Conservation (phyloP, 495 filamentous ascomycete genomes). For the Neurospora intermedia region DNA sequence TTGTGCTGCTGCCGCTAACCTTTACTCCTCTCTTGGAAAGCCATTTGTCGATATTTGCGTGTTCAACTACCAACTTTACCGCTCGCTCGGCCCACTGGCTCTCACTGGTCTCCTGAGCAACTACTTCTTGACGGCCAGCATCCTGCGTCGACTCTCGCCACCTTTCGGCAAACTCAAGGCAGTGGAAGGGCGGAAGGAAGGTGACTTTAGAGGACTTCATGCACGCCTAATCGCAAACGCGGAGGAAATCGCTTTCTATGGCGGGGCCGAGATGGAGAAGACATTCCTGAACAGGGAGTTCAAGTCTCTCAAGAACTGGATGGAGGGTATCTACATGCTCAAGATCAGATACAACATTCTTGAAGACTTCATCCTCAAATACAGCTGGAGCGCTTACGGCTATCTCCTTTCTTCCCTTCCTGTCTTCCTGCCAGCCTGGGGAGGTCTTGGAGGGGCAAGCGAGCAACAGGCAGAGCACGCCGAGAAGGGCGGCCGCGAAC, state of each 20-base stretch:
- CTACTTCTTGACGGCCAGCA: slow-evolving; percentile 84
- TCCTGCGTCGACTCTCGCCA: slow-evolving; percentile 77
- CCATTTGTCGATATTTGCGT: slow-evolving; percentile 91
- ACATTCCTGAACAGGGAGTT: slow-evolving; percentile 82
- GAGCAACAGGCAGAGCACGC: slow-evolving; percentile 43
- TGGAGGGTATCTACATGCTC: slow-evolving; percentile 92
- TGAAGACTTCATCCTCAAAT: slow-evolving; percentile 96
- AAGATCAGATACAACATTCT: slow-evolving; percentile 98
- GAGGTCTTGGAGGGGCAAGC: slow-evolving; percentile 61
- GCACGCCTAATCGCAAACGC: slow-evolving; percentile 90
- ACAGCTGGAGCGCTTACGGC: slow-evolving; percentile 95
- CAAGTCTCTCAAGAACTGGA: slow-evolving; percentile 80
- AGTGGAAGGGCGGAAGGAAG: slow-evolving; percentile 84
- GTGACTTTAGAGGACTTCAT: slow-evolving; percentile 85
- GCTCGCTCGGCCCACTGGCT: slow-evolving; percentile 81
- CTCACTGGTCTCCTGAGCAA: slow-evolving; percentile 77
- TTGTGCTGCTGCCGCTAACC: slow-evolving; percentile 79
- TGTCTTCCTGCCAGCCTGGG: slow-evolving; percentile 91
- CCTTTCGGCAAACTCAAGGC: slow-evolving; percentile 96
- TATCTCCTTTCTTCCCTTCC: slow-evolving; percentile 89
- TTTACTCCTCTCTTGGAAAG: slow-evolving; percentile 95
- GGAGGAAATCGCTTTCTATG: slow-evolving; percentile 98
- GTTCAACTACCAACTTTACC: slow-evolving; percentile 94
- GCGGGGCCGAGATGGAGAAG: slow-evolving; percentile 87
- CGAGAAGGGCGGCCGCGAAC: slow-evolving; percentile 50